Percentiles rank a stretch among this genome's conserved stretches.
Conservation (phyloP, 2,329 filamentous ascomycete species). For the Phoma sp. region DNA sequence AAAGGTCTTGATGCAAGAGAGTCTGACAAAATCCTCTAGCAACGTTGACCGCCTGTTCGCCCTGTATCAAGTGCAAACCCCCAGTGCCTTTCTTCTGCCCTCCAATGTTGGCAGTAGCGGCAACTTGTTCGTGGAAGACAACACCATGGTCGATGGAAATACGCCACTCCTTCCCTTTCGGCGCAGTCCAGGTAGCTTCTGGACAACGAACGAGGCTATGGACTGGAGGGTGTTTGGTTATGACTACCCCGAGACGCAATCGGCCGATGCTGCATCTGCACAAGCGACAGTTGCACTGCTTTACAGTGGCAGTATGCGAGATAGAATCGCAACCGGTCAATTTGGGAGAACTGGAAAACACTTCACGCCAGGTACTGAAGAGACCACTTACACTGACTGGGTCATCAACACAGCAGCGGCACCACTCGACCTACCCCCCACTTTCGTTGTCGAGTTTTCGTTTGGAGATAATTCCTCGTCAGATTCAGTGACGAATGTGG, state of each 20-base stretch:
- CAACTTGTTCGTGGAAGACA: conserved; percentile 50
- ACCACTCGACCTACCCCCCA: conserved; percentile 15
- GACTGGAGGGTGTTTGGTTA: conserved; percentile 39
- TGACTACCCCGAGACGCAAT: conserved; percentile 43
- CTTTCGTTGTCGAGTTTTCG: conserved; percentile 33
- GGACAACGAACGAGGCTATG: conserved; percentile 37
- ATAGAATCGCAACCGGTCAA: background rate
- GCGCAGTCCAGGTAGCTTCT: conserved; percentile 31
- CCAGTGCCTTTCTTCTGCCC: conserved; percentile 68
- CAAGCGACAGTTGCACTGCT: conserved; percentile 26
- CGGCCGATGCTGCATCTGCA: conserved; percentile 29
- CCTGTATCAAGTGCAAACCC: conserved; percentile 77
- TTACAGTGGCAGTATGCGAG: conserved; percentile 29
- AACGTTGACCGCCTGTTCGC: conserved; percentile 61
- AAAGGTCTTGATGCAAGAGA: background rate
- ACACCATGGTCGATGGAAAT: conserved; percentile 54
- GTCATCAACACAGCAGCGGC: conserved; percentile 24
- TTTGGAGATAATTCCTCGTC: conserved; percentile 26
- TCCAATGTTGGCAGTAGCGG: conserved; percentile 28
- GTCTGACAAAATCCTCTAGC: conserved; percentile 11
- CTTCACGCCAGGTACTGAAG: background rate
- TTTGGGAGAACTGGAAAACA: background rate
- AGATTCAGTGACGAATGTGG: conserved; percentile 26
- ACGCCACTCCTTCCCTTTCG: conserved; percentile 51
- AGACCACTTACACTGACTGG: conserved; percentile 36